A percentile compares a stretch with the other conserved stretches of the same genome.
phyloP scores from a whole-genome alignment of 139 green algal species.

The Klebsormidium nitens region DNA sequence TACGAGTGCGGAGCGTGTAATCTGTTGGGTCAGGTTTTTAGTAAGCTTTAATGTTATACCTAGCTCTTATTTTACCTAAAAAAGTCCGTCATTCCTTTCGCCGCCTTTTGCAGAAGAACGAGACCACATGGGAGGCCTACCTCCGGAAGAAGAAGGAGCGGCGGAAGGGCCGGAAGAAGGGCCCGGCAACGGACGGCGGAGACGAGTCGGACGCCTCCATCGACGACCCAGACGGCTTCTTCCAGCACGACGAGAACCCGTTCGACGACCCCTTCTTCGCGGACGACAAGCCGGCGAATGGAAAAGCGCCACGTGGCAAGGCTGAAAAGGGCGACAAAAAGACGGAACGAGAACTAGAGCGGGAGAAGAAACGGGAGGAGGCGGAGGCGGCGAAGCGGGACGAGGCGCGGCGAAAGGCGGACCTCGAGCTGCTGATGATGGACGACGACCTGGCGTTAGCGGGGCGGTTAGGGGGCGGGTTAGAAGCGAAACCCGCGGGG shows the following conservation, averaged over 20 bases:
- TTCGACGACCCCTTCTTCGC: conserved; percentile 42
- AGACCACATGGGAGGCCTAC: conserved; percentile 83
- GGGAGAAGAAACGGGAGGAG: conserved; percentile 31
- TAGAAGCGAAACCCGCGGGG: neutral
- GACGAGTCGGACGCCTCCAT: conserved; percentile 5
- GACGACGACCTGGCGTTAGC: conserved; percentile 59
- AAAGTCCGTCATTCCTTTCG: too few species aligned
- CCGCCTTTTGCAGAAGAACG: conserved; percentile 35
- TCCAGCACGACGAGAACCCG: conserved; percentile 12
- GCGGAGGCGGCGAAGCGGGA: conserved; percentile 12
- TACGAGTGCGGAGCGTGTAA: too few species aligned
- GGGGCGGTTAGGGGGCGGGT: conserved; percentile 39
- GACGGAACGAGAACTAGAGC: conserved; percentile 3
- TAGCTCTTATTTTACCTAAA: too few species aligned
- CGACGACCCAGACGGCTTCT: neutral
- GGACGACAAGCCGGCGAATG: neutral
- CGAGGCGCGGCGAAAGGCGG: conserved; percentile 48
- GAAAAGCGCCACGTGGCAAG: conserved; percentile 1
- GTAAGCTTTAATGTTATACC: too few species aligned
- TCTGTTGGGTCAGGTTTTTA: too few species aligned
- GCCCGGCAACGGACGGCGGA: conserved; percentile 28
- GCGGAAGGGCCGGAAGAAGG: conserved; percentile 31
- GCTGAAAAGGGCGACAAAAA: conserved; percentile 15
- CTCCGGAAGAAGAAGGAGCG: conserved; percentile 46
- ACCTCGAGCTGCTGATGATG: conserved; percentile 92